These are phyloP conservation scores for Rosa hybrid DNA, from an alignment of 331 rosid species.

Conservation along the genomic window DNA sequence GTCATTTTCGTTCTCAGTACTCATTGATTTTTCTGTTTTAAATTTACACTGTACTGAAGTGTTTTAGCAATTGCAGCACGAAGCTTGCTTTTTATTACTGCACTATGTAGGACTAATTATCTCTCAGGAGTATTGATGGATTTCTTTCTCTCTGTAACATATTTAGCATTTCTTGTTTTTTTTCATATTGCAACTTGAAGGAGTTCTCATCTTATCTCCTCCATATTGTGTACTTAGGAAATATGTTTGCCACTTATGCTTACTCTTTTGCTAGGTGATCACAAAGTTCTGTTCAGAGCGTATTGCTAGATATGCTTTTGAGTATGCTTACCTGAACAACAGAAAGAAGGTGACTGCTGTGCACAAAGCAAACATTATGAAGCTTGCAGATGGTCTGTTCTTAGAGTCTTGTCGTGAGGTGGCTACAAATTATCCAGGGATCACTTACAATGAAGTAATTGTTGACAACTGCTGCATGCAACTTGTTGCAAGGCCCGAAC, in stretches of 20 bases:
- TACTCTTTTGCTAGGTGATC: conserved; percentile 66
- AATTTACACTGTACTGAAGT: not conserved
- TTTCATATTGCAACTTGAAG: not conserved
- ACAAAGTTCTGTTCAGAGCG: conserved; percentile 93
- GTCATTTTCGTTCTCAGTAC: not conserved
- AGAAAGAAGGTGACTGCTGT: conserved; percentile 96
- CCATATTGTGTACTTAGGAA: not conserved
- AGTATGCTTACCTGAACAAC: conserved; percentile 87
- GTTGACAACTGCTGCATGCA: conserved; percentile 98
- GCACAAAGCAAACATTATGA: conserved; percentile 97
- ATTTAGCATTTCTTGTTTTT: not conserved
- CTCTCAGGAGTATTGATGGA: not conserved
- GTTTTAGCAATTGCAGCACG: not conserved
- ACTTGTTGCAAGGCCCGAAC: conserved; percentile 89
- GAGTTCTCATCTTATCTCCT: not conserved
- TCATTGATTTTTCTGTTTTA: not conserved
- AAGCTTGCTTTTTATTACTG: not conserved
- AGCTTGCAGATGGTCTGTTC: conserved; percentile 91
- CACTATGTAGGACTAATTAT: not conserved
- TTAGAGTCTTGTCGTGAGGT: conserved; percentile 88
- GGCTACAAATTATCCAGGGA: conserved; percentile 66
- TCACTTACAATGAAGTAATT: conserved; percentile 70
- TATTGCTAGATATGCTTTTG: conserved; percentile 81
- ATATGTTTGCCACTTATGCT: conserved; percentile 44
- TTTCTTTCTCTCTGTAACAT: too few species aligned